Evolutionary conservation across 768 basidiomycete genomes (phyloP).

Genomic region (Termitomyces sp.): DNA sequence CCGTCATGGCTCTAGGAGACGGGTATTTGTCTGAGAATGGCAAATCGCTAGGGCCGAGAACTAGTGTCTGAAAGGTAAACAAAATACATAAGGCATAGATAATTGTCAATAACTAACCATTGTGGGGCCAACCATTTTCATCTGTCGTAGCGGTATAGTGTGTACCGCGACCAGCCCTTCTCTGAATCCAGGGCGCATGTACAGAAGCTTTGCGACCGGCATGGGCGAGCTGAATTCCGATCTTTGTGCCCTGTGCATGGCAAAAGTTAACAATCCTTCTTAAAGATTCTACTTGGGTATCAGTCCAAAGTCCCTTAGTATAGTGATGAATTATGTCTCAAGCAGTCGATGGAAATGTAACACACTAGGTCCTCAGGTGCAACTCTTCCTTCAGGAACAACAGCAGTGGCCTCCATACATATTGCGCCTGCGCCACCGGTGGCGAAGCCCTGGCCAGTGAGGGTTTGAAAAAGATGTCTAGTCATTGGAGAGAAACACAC

Average conservation of each 20-base stretch:
- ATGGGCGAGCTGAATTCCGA: conserved; percentile 80
- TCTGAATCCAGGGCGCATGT: conserved; percentile 60
- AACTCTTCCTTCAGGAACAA: conserved; percentile 72
- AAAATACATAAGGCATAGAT: neutral
- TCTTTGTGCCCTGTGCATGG: conserved; percentile 61
- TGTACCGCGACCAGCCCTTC: conserved; percentile 26
- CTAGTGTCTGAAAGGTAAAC: conserved; percentile 26
- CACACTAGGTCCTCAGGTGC: conserved; percentile 62
- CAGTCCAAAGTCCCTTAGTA: conserved; percentile 63
- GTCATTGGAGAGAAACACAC: conserved; percentile 20
- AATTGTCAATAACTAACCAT: conserved; percentile 32
- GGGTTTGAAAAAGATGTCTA: neutral
- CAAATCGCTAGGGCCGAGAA: conserved; percentile 56
- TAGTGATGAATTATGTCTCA: neutral
- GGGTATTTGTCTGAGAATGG: conserved; percentile 50
- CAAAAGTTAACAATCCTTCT: conserved; percentile 70
- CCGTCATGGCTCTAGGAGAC: conserved; percentile 53
- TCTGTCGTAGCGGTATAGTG: conserved; percentile 36
- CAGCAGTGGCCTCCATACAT: conserved; percentile 69
- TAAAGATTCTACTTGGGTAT: conserved; percentile 67
- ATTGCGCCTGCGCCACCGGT: conserved; percentile 68
- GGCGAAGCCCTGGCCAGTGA: conserved; percentile 45
- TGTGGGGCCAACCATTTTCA: conserved; percentile 67
- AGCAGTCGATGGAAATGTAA: neutral
- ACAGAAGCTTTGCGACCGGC: conserved; percentile 70